These are phyloP conservation scores for Calonectria pseudoturangicola DNA, from an alignment of 2,329 filamentous ascomycete genomes.

Conservation along the genomic window DNA sequence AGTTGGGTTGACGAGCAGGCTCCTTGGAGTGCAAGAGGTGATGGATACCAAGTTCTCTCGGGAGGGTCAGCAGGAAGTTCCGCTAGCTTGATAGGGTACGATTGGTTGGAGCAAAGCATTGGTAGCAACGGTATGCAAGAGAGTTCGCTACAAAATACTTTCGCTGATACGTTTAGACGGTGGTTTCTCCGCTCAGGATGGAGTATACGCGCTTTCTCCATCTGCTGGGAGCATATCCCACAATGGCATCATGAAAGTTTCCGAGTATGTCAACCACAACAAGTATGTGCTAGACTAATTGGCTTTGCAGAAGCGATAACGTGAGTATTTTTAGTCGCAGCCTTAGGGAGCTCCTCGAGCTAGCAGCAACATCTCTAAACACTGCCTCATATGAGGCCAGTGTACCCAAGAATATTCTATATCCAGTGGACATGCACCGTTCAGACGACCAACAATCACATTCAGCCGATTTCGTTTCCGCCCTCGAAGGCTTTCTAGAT, in stretches of 20 bases:
- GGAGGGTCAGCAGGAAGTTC: slow-evolving; percentile 61
- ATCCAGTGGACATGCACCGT: slow-evolving; percentile 51
- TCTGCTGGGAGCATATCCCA: slow-evolving; percentile 42
- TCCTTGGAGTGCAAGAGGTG: slow-evolving; percentile 68
- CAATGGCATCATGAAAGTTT: slow-evolving; percentile 41
- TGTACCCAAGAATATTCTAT: slow-evolving; percentile 50
- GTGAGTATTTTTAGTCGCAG: slow-evolving; percentile 52
- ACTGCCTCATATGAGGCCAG: background rate
- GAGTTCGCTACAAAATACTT: background rate
- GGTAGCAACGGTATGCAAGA: slow-evolving; percentile 59
- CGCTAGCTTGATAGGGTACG: slow-evolving; percentile 61
- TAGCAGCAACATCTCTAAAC: slow-evolving; percentile 45
- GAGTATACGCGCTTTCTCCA: slow-evolving; percentile 57
- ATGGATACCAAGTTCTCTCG: slow-evolving; percentile 64
- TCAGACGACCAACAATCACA: slow-evolving; percentile 31
- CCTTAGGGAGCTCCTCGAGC: slow-evolving; percentile 51
- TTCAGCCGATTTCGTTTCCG: slow-evolving; percentile 51
- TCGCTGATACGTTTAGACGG: slow-evolving; percentile 49
- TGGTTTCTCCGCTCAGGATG: slow-evolving; percentile 50
- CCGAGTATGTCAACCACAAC: slow-evolving; percentile 51
- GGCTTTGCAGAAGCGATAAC: slow-evolving; percentile 45
- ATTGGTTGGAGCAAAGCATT: slow-evolving; percentile 63
- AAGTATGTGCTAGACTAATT: background rate
- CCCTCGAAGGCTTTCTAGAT: slow-evolving; percentile 50
- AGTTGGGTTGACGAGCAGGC: slow-evolving; percentile 65